Base-by-base conservation (phyloP, 257 asterid species). In the Plantago major region DNA sequence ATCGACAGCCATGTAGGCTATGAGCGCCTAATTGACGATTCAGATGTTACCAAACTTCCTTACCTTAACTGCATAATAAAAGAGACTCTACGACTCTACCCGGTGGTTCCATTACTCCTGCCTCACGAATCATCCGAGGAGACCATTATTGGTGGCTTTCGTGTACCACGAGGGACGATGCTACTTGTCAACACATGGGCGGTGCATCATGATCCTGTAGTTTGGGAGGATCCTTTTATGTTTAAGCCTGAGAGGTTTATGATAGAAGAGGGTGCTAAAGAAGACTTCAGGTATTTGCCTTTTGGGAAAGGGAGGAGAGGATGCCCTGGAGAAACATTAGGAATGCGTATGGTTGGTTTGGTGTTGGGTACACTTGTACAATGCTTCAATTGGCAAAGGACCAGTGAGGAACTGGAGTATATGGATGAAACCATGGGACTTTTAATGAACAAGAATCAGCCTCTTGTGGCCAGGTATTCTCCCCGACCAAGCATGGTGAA, bases 61-160 rank as follows among this genome's bases (percentile, higher is more conserved):
- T 67, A 63, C 62, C 77, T 78, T 43, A 55, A 26, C 49, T 71
- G 79, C 11, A 74, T 78, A 18, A 55, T 71, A 56, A 78, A 78
- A 15, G 83, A 78, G 61, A 78, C 83, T 0, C 79, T 78, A 51
- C 74, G 83, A 10, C 79, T 78, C 65, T 79, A 78, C 70, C 83
- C 83, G 26, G 75, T 76, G 6, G 74, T 74, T 62, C 83, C 83
- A 1, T 74, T 70, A 37, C 77, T 78, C 63, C 75, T 78, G 54
- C 82, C 58, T 4, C 58, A 77, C 18, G 82, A 77, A 64, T 69
- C 82, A 5, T 11, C 76, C 53, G 8, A 58, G 0, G 71, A 59
- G 33, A n/a, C 48, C 26, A 40, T 42, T 33, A 28, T 57, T 18
- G 47, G 22, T 12, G 62, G 62, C 26, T 56, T 14, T 33, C 10